Conservation (phyloP, 73 alveolate genomes). For the Tetrahymena malaccensis region DNA sequence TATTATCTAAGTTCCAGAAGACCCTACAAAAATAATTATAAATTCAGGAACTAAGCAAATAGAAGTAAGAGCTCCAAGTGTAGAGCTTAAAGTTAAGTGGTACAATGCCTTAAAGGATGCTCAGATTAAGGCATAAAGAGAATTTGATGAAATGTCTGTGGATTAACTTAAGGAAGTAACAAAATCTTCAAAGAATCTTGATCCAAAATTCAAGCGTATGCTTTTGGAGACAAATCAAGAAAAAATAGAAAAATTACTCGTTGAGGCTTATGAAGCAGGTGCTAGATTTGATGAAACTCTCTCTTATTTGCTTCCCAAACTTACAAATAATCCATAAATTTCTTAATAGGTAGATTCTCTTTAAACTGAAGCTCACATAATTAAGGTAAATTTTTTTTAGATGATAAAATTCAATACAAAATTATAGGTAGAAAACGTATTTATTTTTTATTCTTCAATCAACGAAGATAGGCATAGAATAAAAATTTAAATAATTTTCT, state of each 20-base stretch:
- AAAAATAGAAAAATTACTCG: not conserved
- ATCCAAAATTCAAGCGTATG: not conserved
- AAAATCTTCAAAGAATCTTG: not conserved
- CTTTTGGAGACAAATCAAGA: not conserved
- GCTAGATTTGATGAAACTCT: slow-evolving; percentile 31
- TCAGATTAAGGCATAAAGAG: not conserved
- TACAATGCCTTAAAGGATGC: slow-evolving; percentile 21
- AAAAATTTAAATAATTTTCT: no score
- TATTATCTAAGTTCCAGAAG: slow-evolving; percentile 36
- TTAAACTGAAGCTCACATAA: not conserved
- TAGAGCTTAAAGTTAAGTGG: slow-evolving; percentile 18
- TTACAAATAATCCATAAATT: slow-evolving; percentile 3
- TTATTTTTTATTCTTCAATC: not conserved
- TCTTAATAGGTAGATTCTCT: not conserved
- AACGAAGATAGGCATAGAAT: not conserved
- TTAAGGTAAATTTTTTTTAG: not conserved
- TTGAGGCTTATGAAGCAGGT: not conserved
- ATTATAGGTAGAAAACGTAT: not conserved
- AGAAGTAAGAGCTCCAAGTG: slow-evolving; percentile 19
- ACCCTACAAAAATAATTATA: slow-evolving; percentile 21
- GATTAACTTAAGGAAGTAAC: not conserved
- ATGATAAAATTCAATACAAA: not conserved
- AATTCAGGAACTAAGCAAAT: slow-evolving; percentile 31
- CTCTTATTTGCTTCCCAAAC: slow-evolving; percentile 1
- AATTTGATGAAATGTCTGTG: not conserved